Evolutionary conservation across 257 asterid genomes (phyloP).

Genomic region (Coffea canephora): DNA sequence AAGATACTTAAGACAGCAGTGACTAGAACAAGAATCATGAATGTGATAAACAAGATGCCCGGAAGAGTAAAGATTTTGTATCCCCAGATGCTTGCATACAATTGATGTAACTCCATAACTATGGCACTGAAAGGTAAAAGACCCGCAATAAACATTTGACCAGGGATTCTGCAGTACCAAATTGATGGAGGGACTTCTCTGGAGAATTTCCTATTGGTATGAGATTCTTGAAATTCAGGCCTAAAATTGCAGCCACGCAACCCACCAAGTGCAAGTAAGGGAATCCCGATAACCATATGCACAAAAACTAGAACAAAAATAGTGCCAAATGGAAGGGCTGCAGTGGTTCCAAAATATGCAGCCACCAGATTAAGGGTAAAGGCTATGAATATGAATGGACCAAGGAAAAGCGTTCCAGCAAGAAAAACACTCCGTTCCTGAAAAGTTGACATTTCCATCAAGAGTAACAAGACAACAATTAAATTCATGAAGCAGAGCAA

Average conservation of each 20-base stretch:
- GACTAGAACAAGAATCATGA: constrained; percentile 51
- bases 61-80: constrained; percentile 57
- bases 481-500: not conserved
- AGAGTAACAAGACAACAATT: not conserved
- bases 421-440: constrained; percentile 54
- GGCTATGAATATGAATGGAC: constrained; percentile 45
- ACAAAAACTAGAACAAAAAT: constrained; percentile 44
- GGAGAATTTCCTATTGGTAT: constrained; percentile 43
- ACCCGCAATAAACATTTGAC: constrained; percentile 80
- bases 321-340: constrained; percentile 71
- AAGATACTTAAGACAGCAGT: constrained; percentile 57
- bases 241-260: constrained; percentile 50
- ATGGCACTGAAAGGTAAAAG: constrained; percentile 81
- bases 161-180: constrained; percentile 67
- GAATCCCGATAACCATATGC: constrained; percentile 54
- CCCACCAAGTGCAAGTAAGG: constrained; percentile 62
- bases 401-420: constrained; percentile 52
- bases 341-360: constrained; percentile 46
- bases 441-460: constrained; percentile 18
- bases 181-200: constrained; percentile 50
- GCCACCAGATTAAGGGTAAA: constrained; percentile 60
- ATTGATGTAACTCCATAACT: constrained; percentile 63
- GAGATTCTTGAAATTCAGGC: constrained; percentile 46
- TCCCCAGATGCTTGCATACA: constrained; percentile 82
- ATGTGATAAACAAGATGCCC: constrained; percentile 48